Conservation (phyloP, 1,139 yeast species). For the Blastobotrys raffinosifermentans region DNA sequence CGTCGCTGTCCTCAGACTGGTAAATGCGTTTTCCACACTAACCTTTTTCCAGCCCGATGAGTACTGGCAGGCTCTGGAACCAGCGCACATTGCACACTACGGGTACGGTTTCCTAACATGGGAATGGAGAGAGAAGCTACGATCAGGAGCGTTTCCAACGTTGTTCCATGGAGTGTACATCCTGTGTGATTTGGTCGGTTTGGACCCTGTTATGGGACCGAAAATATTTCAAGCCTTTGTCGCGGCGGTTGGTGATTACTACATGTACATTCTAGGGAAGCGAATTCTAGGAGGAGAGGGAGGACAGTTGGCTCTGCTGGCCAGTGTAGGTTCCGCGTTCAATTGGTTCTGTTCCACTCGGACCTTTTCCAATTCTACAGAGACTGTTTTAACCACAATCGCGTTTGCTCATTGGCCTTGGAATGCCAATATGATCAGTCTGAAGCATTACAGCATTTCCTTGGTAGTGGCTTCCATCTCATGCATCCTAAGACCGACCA, state of each 20-base stretch:
- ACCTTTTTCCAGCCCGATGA: slow-evolving; percentile 97
- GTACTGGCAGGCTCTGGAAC: slow-evolving; percentile 87
- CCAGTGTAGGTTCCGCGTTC: slow-evolving; percentile 68
- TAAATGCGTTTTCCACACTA: slow-evolving; percentile 55
- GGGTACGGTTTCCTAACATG: slow-evolving; percentile 86
- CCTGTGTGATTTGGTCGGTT: slow-evolving; percentile 19
- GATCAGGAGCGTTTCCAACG: slow-evolving; percentile 79
- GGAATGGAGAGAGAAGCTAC: slow-evolving; percentile 80
- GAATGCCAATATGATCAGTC: slow-evolving; percentile 26
- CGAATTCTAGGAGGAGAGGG: slow-evolving; percentile 28
- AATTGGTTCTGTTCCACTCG: slow-evolving; percentile 78
- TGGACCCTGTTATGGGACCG: slow-evolving; percentile 43
- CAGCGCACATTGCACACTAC: slow-evolving; percentile 70
- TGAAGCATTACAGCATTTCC: slow-evolving; percentile 17
- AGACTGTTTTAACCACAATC: slow-evolving; percentile 62
- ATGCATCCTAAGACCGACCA: slow-evolving; percentile 72
- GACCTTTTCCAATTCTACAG: slow-evolving; percentile 82
- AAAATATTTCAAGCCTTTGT: slow-evolving; percentile 62
- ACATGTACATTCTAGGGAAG: slow-evolving; percentile 45
- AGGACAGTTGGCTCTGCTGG: slow-evolving; percentile 43
- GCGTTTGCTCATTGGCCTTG: slow-evolving; percentile 76
- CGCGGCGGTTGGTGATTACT: slow-evolving; percentile 69
- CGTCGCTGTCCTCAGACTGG: no score
- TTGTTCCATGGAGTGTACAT: slow-evolving; percentile 48
- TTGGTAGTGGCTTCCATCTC: slow-evolving; percentile 25